Percentiles rank a stretch among this genome's conserved stretches.
Evolutionary conservation across 1,284 basidiomycete genomes (phyloP).

Genomic region (Pseudozyma hubeiensis): DNA sequence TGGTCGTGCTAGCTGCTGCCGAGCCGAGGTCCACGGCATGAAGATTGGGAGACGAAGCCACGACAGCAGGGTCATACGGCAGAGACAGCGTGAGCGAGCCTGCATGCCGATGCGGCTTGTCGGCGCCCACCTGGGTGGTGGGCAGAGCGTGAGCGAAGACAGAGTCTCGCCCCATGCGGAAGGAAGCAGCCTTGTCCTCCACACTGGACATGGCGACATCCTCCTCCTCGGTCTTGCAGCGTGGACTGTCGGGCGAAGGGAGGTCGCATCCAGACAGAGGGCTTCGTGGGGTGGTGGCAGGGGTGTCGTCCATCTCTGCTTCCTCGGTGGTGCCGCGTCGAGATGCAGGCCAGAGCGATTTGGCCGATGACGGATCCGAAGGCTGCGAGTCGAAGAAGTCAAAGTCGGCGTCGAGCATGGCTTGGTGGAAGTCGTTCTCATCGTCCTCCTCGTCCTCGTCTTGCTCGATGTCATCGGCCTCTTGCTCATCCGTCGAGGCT

Average conservation of each 20-base stretch:
- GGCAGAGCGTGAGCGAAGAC: conserved; percentile 62
- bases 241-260: conserved; percentile 38
- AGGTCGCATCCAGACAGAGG: conserved; percentile 48
- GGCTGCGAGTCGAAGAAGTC: conserved; percentile 51
- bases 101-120: conserved; percentile 51
- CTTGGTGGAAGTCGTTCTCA: conserved; percentile 64
- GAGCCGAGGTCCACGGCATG: conserved; percentile 27
- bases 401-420: conserved; percentile 63
- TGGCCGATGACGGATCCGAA: conserved; percentile 14
- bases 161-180: conserved; percentile 31
- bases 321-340: conserved; percentile 29
- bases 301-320: conserved; percentile 47
- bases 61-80: conserved; percentile 46
- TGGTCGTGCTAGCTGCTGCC: conserved; percentile 1
- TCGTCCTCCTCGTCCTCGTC: conserved; percentile 57
- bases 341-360: conserved; percentile 23
- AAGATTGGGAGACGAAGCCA: conserved; percentile 31
- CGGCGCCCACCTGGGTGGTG: conserved; percentile 41
- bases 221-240: conserved; percentile 30
- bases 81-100: conserved; percentile 57
- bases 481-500: conserved; percentile 8
- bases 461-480: conserved; percentile 23
- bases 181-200: conserved; percentile 13
- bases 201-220: not conserved
- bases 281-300: conserved; percentile 55